Evolutionary conservation across 371 early-diverging fungal species (phyloP), one percentile per base, ranked within the genome.

Genomic region (Coemansia sp.): DNA sequence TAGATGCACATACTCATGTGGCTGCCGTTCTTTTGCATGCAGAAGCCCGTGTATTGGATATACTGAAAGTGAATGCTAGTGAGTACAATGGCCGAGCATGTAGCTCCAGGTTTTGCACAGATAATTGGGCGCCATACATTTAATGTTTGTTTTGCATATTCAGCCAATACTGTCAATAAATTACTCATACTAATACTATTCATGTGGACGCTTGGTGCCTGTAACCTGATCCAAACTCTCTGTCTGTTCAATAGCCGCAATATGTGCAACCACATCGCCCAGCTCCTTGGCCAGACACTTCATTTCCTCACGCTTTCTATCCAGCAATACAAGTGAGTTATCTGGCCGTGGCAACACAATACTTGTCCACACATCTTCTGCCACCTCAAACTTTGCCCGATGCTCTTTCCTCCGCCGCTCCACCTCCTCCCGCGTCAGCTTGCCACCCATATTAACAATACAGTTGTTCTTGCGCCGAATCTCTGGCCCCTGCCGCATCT

Each of bases 381-480:
- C 78, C 3, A 92, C 72, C 59, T 92, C 91, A 68, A 87, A 94
- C 89, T 77, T 80, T 68, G 87, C 88, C 67, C 87, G 90, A 79
- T 94, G 92, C 65, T 87, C 84, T 51, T 84, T 66, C 11, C 91
- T 80, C 67, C 90, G 77, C 40, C 83, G 79, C 64, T 85, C 84
- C 18, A 92, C 80, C 72, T 94, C 91, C 39, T 93, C 93, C 39
- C 91, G 80, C 21, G 91, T 84, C 39, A 92, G 68, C 67, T 90
- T 92, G 26, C 90, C 87, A 48, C 93, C 94, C 0, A 90, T 91
- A 66, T 94, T 93, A 40, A 92, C 91, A 79, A 94, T 96, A 75
- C 92, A 92, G 64, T 92, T 91, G 70, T 94, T 94, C 79, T 95
- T 95, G 58, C 96, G 88, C 60, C 86, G 89, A 69, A 95, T 89